These are phyloP conservation scores for Beauveria sp. DNA, from an alignment of 2,329 filamentous ascomycete species.

Conservation along the genomic window DNA sequence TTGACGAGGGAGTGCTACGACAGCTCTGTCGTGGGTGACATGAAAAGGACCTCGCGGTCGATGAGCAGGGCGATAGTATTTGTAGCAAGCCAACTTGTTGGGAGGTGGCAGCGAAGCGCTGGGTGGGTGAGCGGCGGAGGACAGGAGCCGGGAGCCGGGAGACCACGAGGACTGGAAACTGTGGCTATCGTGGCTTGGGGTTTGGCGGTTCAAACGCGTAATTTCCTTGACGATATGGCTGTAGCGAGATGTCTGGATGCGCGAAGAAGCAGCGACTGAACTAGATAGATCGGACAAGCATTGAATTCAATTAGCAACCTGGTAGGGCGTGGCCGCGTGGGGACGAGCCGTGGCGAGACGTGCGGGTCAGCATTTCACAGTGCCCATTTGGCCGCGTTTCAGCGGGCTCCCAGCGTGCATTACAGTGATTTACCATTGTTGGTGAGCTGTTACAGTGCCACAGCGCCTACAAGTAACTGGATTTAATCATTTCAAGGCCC, in stretches of 20 bases:
- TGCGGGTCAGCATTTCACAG: neutral
- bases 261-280: neutral
- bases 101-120: neutral
- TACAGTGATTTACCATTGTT: neutral
- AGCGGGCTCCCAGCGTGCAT: neutral
- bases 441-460: neutral
- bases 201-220: neutral
- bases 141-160: neutral
- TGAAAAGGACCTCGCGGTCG: neutral
- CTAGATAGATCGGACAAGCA: neutral
- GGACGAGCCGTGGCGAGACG: neutral
- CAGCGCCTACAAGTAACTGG: neutral
- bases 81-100: neutral
- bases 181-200: slow-evolving; percentile 1
- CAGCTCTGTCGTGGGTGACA: neutral
- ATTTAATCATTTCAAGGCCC: too few species aligned
- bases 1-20: slow-evolving; percentile 24
- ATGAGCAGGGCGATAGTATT: neutral
- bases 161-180: neutral
- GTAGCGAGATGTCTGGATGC: neutral
- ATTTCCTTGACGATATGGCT: neutral
- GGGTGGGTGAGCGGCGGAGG: neutral
- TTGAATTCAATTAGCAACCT: neutral
- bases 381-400: neutral
- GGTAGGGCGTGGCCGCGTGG: neutral